These are phyloP conservation scores for Cryptococcus sp. DNA, from an alignment of 1,284 basidiomycete genomes.

Conservation along the genomic window DNA sequence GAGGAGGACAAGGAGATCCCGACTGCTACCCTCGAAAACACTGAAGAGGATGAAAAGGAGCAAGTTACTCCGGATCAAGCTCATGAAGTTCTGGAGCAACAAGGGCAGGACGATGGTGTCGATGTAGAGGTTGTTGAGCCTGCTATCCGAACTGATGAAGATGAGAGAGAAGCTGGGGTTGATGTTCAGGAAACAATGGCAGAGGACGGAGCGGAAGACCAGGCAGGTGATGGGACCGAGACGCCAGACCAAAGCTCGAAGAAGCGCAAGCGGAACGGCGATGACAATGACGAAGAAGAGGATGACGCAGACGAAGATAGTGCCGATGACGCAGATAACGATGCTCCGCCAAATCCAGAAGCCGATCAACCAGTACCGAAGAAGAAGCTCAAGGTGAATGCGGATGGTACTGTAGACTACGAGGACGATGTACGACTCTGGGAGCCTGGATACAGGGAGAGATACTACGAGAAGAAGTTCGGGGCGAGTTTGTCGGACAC, in stretches of 20 bases:
- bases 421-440: slow-evolving; percentile 90
- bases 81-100: slow-evolving; percentile 19
- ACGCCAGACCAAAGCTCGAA: not conserved
- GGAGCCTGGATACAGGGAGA: slow-evolving; percentile 92
- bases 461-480: slow-evolving; percentile 96
- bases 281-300: slow-evolving; percentile 37
- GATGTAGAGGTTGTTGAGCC: slow-evolving; percentile 31
- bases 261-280: slow-evolving; percentile 23
- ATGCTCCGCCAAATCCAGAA: slow-evolving; percentile 47
- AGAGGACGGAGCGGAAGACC: slow-evolving; percentile 10
- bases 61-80: slow-evolving; percentile 19
- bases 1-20: slow-evolving; percentile 22
- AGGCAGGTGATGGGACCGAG: slow-evolving; percentile 9
- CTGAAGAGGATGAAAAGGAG: slow-evolving; percentile 29
- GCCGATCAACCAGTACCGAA: slow-evolving; percentile 55
- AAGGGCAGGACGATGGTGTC: slow-evolving; percentile 28
- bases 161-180: slow-evolving; percentile 32
- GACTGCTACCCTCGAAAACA: slow-evolving; percentile 19
- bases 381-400: slow-evolving; percentile 68
- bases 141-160: slow-evolving; percentile 52
- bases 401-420: slow-evolving; percentile 68
- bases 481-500: slow-evolving; percentile 70
- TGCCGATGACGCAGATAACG: slow-evolving; percentile 56
- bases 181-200: slow-evolving; percentile 19
- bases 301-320: slow-evolving; percentile 56